These are phyloP conservation scores for Neurospora sp. DNA, from an alignment of 2,329 filamentous ascomycete genomes.

Conservation along the genomic window DNA sequence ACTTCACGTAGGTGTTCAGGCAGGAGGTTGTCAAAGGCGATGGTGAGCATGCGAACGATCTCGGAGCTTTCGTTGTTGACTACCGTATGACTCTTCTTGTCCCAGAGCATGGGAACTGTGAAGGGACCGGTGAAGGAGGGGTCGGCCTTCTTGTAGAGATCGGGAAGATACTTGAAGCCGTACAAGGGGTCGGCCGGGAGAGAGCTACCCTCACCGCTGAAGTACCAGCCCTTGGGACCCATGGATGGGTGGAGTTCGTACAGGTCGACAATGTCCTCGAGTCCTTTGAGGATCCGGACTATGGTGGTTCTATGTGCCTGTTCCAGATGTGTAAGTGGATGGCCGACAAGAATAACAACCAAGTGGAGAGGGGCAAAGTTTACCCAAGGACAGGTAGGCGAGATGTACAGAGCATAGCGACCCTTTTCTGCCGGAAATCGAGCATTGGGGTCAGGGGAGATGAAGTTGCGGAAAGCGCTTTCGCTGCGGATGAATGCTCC, in stretches of 20 bases:
- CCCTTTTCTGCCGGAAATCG: constrained; percentile 47
- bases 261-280: constrained; percentile 58
- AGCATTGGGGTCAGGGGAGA: constrained; percentile 40
- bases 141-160: constrained; percentile 61
- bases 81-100: constrained; percentile 57
- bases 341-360: not conserved
- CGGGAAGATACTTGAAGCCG: constrained; percentile 53
- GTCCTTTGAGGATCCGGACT: constrained; percentile 60
- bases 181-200: constrained; percentile 51
- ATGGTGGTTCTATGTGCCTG: constrained; percentile 65
- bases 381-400: constrained; percentile 54
- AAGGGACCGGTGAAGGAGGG: constrained; percentile 59
- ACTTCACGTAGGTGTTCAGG: constrained; percentile 41
- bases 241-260: constrained; percentile 62
- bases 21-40: constrained; percentile 56
- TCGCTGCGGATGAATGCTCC: constrained; percentile 43
- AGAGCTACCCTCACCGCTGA: constrained; percentile 33
- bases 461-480: constrained; percentile 43
- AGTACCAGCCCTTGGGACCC: constrained; percentile 46
- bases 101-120: constrained; percentile 65
- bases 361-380: not conserved
- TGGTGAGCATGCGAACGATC: constrained; percentile 76
- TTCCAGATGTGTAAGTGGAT: not conserved
- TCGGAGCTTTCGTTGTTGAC: constrained; percentile 79
- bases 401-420: constrained; percentile 53